These are phyloP conservation scores for Spongospora subterranea DNA, from an alignment of 208 protist genomes.

Conservation along the genomic window DNA sequence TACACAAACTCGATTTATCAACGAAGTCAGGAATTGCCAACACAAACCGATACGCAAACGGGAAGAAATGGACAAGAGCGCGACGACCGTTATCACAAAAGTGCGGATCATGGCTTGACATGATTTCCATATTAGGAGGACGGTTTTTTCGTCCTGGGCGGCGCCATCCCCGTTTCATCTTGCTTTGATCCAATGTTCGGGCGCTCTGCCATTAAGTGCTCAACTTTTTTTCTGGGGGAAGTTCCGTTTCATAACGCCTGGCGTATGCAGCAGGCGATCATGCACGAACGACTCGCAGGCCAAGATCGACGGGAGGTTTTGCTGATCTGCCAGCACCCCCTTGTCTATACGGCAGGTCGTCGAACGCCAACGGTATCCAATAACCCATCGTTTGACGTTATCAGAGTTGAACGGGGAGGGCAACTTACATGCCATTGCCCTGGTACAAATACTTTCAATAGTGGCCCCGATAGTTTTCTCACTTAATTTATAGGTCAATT, in stretches of 20 bases:
- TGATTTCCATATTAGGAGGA: no score
- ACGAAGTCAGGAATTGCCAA: no score
- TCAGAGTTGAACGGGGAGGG: conserved; percentile 25
- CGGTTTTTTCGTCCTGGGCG: no score
- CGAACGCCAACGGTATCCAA: neutral
- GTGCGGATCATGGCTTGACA: no score
- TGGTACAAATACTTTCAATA: neutral
- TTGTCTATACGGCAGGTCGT: conserved; percentile 13
- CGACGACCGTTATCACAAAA: no score
- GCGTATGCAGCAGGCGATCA: neutral
- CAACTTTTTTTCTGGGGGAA: neutral
- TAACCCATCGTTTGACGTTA: neutral
- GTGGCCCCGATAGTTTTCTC: neutral
- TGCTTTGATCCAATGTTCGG: neutral
- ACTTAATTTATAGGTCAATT: neutral
- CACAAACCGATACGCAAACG: no score
- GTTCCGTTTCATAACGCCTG: neutral
- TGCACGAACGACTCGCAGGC: neutral
- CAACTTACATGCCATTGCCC: conserved; percentile 21
- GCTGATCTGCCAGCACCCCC: conserved; percentile 16
- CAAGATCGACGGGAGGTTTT: neutral
- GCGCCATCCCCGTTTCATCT: neutral
- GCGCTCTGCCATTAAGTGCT: neutral
- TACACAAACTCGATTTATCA: no score
- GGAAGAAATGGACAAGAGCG: no score